These are phyloP conservation scores for Phytophthora gonapodyides DNA, from an alignment of 352 stramenopile species.

Conservation along the genomic window DNA sequence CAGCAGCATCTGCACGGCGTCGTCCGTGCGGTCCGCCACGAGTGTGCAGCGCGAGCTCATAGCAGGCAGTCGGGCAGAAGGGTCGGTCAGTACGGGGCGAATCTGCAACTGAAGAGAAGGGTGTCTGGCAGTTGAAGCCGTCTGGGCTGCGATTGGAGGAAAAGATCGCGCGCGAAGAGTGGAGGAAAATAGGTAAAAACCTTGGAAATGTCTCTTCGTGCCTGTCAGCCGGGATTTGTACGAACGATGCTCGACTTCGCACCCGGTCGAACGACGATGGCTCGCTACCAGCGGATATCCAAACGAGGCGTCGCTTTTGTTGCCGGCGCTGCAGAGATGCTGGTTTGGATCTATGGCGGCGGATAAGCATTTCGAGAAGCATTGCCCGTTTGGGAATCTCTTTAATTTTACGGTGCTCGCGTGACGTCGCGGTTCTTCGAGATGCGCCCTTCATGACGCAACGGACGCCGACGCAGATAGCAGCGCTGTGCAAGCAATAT, in stretches of 20 bases:
- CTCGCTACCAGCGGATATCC: not conserved
- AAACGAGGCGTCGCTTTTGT: too few relatives aligned
- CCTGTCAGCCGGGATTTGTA: conserved; percentile 1
- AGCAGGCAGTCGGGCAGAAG: not conserved
- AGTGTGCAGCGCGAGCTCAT: conserved; percentile 66
- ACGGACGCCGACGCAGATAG: not conserved
- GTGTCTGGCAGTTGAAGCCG: conserved; percentile 1
- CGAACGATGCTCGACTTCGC: conserved; percentile 2
- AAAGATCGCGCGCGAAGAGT: conserved; percentile 3
- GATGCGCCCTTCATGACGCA: conserved; percentile 3
- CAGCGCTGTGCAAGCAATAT: too few relatives aligned
- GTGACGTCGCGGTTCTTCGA: conserved; percentile 8
- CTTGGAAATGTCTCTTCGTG: conserved; percentile 13
- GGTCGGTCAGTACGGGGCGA: conserved; percentile 2
- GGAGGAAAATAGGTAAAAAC: conserved; percentile 6
- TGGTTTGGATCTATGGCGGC: too few relatives aligned
- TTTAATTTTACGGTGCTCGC: not conserved
- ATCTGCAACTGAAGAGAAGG: conserved; percentile 26
- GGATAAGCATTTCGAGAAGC: too few relatives aligned
- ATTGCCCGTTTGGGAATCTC: too few relatives aligned
- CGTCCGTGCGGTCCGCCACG: conserved; percentile 70
- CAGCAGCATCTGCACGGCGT: conserved; percentile 76
- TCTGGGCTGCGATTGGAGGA: conserved; percentile 17
- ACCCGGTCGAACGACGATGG: not conserved
- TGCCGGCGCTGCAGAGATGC: too few relatives aligned